A percentile compares a stretch with the other conserved stretches of the same genome.
These are phyloP conservation scores for Verticillium klebahnii DNA, from an alignment of 2,329 filamentous ascomycete genomes.

Conservation along the genomic window DNA sequence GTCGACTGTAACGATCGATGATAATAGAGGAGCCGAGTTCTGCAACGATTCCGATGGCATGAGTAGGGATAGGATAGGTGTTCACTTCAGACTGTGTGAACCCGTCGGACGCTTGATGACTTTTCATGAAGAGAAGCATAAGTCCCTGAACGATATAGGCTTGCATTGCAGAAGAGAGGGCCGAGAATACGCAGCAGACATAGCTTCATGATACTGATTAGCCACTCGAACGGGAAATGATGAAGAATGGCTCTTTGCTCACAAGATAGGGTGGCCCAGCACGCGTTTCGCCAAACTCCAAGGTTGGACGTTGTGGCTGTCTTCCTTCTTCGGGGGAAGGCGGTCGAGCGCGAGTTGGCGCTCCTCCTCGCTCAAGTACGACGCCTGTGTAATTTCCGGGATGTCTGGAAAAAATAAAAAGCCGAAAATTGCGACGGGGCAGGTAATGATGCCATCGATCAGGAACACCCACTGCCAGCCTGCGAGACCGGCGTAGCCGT, in stretches of 20 bases:
- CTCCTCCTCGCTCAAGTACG: slow-evolving; percentile 24
- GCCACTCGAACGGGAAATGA: not conserved
- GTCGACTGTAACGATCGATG: slow-evolving; percentile 15
- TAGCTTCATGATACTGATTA: slow-evolving; percentile 20
- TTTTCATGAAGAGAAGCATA: slow-evolving; percentile 20
- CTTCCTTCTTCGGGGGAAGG: slow-evolving; percentile 23
- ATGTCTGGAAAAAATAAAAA: slow-evolving; percentile 45
- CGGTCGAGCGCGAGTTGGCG: slow-evolving; percentile 19
- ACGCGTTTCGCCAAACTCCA: slow-evolving; percentile 22
- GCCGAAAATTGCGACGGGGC: slow-evolving; percentile 47
- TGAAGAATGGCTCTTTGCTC: not conserved
- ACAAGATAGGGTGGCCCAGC: slow-evolving; percentile 21
- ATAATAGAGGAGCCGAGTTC: slow-evolving; percentile 16
- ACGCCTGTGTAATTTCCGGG: slow-evolving; percentile 32
- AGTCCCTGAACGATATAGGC: slow-evolving; percentile 17
- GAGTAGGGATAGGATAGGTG: slow-evolving; percentile 18
- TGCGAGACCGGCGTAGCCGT: slow-evolving; percentile 36
- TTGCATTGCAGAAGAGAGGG: slow-evolving; percentile 12
- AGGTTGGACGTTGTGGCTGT: slow-evolving; percentile 27
- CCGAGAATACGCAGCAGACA: slow-evolving; percentile 31
- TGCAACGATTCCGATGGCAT: slow-evolving; percentile 19
- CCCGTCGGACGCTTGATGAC: slow-evolving; percentile 5
- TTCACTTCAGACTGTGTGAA: slow-evolving; percentile 19
- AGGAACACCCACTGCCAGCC: slow-evolving; percentile 46
- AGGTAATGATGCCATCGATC: slow-evolving; percentile 46